Evolutionary conservation across 768 basidiomycete genomes (phyloP), one percentile per base, ranked within the genome.

Genomic region (Porpolomopsis calyptriformis): DNA sequence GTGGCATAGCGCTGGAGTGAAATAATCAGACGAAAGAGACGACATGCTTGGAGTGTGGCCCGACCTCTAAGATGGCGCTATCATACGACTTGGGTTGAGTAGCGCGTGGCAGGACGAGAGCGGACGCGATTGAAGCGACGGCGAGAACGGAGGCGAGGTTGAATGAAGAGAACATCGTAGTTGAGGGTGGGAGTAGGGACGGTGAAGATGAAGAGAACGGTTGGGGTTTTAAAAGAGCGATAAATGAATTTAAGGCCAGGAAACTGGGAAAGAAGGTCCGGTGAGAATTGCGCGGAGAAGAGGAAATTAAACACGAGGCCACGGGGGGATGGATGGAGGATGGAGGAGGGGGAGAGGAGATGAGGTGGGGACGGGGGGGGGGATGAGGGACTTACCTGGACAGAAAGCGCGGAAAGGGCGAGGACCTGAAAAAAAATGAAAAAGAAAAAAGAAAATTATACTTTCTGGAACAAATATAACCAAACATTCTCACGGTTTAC

Each of bases 11-110:
- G 39, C 78, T 81, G 46, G 20, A 41, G 23, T 31, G 36, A 10
- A 22, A 42, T 20, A 41, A 46, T 24, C 45, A 35, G 41, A 27
- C 38, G 49, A 33, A 34, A 40, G 40, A 48, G 25, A 23, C 18
- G 24, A 18, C 10, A 38, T 29, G 46, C 40, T 16, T 41, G 25
- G 4, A 22, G 35, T 25, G 40, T 20, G 20, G 20, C 18, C 35
- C 43, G 50, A 70, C 63, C 64, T 74, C 82, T 4, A 84, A 72
- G 52, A 65, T 55, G 38, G 54, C 58, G 4, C 65, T 65, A 18
- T 60, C 53, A 66, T 74, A 82, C 18, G 67, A 68, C 4, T 60
- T 29, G 4, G 74, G 77, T 20, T 61, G 62, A 33, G 52, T 55
- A 14, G 55, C 52, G 47, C 73, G 67, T 35, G 74, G 69, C 42